Evolutionary conservation across 2,329 filamentous ascomycete genomes (phyloP).

Genomic region (Diaporthe vexans): DNA sequence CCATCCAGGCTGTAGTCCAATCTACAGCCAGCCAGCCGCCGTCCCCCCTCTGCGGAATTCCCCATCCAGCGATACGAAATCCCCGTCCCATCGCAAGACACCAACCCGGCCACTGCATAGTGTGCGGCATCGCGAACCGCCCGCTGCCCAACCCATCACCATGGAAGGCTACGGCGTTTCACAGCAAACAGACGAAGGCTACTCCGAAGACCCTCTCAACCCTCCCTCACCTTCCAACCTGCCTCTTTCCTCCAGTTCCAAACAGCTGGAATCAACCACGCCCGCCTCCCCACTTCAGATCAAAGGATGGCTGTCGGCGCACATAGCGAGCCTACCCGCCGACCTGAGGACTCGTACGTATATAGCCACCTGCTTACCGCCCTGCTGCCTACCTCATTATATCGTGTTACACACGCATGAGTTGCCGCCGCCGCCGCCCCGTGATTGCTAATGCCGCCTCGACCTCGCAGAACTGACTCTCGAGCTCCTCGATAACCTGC

Average conservation of each 20-base stretch:
- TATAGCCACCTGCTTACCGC: slow-evolving; percentile 41
- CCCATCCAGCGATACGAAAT: neutral
- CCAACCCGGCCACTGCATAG: slow-evolving; percentile 21
- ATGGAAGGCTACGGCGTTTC: slow-evolving; percentile 43
- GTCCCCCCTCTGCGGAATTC: slow-evolving; percentile 8
- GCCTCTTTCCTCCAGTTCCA: slow-evolving; percentile 44
- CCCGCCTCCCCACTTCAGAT: slow-evolving; percentile 36
- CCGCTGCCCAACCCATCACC: slow-evolving; percentile 43
- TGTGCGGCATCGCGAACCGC: slow-evolving; percentile 36
- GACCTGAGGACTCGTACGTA: slow-evolving; percentile 64
- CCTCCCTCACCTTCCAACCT: slow-evolving; percentile 50
- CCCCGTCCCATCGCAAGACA: neutral
- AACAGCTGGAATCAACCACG: slow-evolving; percentile 38
- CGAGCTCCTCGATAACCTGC: slow-evolving; percentile 81
- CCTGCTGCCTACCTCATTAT: neutral
- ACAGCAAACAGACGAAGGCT: slow-evolving; percentile 84
- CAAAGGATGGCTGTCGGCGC: slow-evolving; percentile 60
- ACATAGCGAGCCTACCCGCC: slow-evolving; percentile 64
- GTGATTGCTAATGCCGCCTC: slow-evolving; percentile 26
- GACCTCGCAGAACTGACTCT: slow-evolving; percentile 79
- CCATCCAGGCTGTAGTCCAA: neutral
- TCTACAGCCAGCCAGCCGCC: neutral
- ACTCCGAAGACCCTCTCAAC: slow-evolving; percentile 80
- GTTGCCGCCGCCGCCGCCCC: neutral
- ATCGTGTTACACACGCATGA: slow-evolving; percentile 22